Evolutionary conservation across 2,329 filamentous ascomycete genomes (phyloP).

Genomic region (Aspergillus aculeatinus): DNA sequence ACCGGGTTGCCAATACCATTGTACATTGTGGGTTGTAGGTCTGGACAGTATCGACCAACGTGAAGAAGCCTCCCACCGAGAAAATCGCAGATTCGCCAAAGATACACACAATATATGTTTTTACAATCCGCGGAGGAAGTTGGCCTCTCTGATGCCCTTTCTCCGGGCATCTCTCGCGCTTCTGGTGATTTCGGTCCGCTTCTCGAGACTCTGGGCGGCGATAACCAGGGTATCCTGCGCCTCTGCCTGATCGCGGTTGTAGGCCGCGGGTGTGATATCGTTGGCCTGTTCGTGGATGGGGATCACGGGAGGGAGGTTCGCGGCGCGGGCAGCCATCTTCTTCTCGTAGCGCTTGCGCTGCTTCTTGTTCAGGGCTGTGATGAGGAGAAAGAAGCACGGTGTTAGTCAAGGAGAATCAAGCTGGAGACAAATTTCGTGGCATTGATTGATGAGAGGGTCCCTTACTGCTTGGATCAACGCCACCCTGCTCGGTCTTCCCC

Average conservation of each 20-base stretch:
- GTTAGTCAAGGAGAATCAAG: not conserved
- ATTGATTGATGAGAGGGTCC: not conserved
- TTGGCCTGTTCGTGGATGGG: slow-evolving; percentile 47
- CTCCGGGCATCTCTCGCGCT: slow-evolving; percentile 46
- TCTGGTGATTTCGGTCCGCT: slow-evolving; percentile 44
- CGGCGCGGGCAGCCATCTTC: slow-evolving; percentile 45
- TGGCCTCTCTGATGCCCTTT: slow-evolving; percentile 48
- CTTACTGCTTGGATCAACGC: slow-evolving; percentile 44
- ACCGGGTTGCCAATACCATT: slow-evolving; percentile 12
- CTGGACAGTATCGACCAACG: slow-evolving; percentile 3
- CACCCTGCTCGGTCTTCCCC: slow-evolving; percentile 32
- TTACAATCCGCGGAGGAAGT: slow-evolving; percentile 51
- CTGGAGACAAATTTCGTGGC: too few relatives aligned
- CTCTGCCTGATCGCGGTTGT: slow-evolving; percentile 28
- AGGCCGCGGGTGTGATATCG: slow-evolving; percentile 44
- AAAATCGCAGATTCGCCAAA: not conserved
- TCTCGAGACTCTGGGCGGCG: slow-evolving; percentile 38
- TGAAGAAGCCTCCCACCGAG: slow-evolving; percentile 6
- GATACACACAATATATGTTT: slow-evolving; percentile 2
- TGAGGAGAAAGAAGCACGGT: not conserved
- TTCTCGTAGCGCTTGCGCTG: slow-evolving; percentile 48
- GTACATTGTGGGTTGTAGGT: slow-evolving; percentile 11
- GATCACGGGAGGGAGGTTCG: slow-evolving; percentile 40
- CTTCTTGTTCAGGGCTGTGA: slow-evolving; percentile 48
- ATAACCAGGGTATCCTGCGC: slow-evolving; percentile 28